Percentiles rank a stretch among this genome's conserved stretches.
Evolutionary conservation across 2,329 filamentous ascomycete genomes (phyloP).

Genomic region (Sporothrix variecibatus): DNA sequence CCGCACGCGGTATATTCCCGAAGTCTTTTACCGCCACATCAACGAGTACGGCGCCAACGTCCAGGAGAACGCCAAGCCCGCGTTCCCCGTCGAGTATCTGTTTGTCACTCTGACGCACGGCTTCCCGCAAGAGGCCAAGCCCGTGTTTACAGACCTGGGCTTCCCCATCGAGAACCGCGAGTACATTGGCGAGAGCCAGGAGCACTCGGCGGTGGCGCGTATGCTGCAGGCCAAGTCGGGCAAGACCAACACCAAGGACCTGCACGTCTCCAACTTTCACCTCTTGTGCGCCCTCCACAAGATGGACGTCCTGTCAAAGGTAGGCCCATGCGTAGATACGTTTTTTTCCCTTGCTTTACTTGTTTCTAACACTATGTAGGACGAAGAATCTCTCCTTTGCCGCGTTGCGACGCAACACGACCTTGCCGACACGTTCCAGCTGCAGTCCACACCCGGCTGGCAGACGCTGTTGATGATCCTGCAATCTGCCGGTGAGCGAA

Average conservation of each 20-base stretch:
- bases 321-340: conserved; percentile 45
- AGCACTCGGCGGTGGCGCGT: conserved; percentile 67
- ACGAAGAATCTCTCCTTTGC: conserved; percentile 84
- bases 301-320: conserved; percentile 82
- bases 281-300: conserved; percentile 83
- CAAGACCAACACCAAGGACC: conserved; percentile 57
- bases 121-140: conserved; percentile 79
- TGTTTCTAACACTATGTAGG: conserved; percentile 53
- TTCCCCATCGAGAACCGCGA: conserved; percentile 95
- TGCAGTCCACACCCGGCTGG: conserved; percentile 89
- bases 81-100: conserved; percentile 95
- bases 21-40: conserved; percentile 93
- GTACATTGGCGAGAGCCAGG: conserved; percentile 81
- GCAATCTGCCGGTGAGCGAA: conserved; percentile 95
- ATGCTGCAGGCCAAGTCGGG: conserved; percentile 60
- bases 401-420: conserved; percentile 81
- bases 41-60: conserved; percentile 97
- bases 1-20: conserved; percentile 85
- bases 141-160: conserved; percentile 70
- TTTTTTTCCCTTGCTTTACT: neutral
- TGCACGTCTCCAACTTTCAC: conserved; percentile 88
- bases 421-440: conserved; percentile 75
- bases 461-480: conserved; percentile 90
- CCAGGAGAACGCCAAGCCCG: conserved; percentile 94
- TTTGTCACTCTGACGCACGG: conserved; percentile 95